Base-by-base conservation (phyloP, 2,329 filamentous ascomycete genomes). In the Verticillium nubilum region DNA sequence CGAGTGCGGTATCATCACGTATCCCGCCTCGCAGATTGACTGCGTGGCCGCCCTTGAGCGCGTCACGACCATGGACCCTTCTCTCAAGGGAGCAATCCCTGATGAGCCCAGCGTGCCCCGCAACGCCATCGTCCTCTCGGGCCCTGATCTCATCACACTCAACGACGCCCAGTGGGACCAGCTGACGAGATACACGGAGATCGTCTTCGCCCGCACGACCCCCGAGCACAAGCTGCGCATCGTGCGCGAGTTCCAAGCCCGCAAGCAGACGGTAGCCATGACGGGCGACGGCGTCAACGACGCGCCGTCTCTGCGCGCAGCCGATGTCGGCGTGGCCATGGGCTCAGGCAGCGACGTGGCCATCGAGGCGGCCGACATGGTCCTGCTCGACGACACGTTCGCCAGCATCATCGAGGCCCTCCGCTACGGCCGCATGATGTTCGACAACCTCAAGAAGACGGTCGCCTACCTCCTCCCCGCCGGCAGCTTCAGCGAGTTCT, bases 201-300 rank as follows among this genome's bases (percentile, higher is more conserved):
- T 96, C 1, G 92, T 96, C 9, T 88, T 96, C 61, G 91, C 92
- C 35, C 87, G 92, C 37, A 96, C 91, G 70, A 89, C 90, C 1
- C 92, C 92, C 0, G 86, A 90, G 61, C 96, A 92, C 42, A 96
- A 96, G 75, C 91, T 92, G 5, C 87, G 91, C 61, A 96, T 96
- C 91, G 93, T 96, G 57, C 90, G 93, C 66, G 91, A 92, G 5
- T 83, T 96, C 17, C 90, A 93, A 64, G 85, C 92, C 15, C 87
- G 91, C 50, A 81, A 84, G 23, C 83, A 83, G 23, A 94, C 89
- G 72, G 91, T 88, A 72, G 91, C 91, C 61, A 95, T 96, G 91
- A 95, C 91, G 19, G 91, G 91, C 60, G 91, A 96, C 67, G 91
- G 91, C 53, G 91, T 95, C 62, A 96, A 96, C 69, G 91, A 96